These are phyloP conservation scores for Syzygium oleosum DNA, from an alignment of 345 rosid species.

Conservation along the genomic window DNA sequence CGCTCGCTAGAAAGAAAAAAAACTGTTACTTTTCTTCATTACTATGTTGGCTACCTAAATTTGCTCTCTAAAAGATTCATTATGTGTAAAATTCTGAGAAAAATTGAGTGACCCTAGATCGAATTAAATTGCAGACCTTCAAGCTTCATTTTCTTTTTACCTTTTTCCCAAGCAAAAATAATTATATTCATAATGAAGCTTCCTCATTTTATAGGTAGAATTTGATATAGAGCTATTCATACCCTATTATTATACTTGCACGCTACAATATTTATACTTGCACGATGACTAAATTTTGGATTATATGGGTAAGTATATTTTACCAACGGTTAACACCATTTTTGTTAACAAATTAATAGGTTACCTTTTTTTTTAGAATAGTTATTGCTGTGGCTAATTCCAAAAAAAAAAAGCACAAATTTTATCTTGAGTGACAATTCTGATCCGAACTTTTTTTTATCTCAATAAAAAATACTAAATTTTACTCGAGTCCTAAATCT, in stretches of 20 bases:
- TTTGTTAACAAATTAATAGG: background rate
- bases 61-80: background rate
- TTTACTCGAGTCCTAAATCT: no score
- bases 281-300: background rate
- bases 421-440: no score
- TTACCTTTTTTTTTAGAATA: no score
- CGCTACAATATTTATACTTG: background rate
- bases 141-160: background rate
- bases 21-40: background rate
- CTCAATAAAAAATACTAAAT: no score
- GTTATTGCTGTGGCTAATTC: background rate
- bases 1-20: no score
- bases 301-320: background rate
- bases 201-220: background rate
- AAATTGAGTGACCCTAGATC: rapidly evolving
- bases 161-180: background rate
- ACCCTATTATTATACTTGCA: no score
- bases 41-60: rapidly evolving
- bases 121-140: background rate
- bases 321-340: background rate
- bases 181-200: background rate
- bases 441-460: no score
- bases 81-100: background rate
- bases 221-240: no score
- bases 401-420: no score